Evolutionary conservation across 306 rosid species (phyloP), one percentile per base, ranked within the genome.

Genomic region (Medicago lupulina): DNA sequence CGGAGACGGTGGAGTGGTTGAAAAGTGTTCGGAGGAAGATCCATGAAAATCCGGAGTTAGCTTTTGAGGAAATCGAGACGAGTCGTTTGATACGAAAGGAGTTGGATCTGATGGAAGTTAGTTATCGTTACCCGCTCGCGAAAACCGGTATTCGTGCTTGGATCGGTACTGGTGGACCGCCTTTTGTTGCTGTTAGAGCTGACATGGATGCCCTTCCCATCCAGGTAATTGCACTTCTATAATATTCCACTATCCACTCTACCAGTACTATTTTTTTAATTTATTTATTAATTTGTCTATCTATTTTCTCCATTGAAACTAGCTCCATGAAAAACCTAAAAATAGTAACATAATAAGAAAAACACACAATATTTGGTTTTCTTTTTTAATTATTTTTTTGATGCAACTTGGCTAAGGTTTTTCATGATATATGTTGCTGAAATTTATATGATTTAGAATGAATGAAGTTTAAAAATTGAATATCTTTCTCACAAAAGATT

Each of bases 121-220:
- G 81, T 25, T 94, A 94, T 61, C 79, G 87, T 54, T 84, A 70
- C 23, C 95, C 95, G 4, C 68, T 91, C 10, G 98, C 97, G 0
- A 87, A 82, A 61, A 94, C 98, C 76, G 98, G 98, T 19, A 80
- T 94, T 41, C 85, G 96, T 13, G 98, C 93, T 50, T 88, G 81
- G 95, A 88, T 94, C 85, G 98, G 98, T 1, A 90, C 96, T n/a
- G 96, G 97, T 0, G 83, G 88, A 7, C 93, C 97, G 7, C 98
- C 98, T 53, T 92, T 88, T 79, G 97, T 94, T 41, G 97, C 97
- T 8, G 71, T 94, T 78, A 83, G 98, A 80, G 98, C 98, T 55
- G 98, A 94, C 88, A 91, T 94, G 98, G 98, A 94, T 58, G 97
- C 98, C n/a, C 96, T 92, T 44, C 98, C 98, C 2, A 92, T 94